These are phyloP conservation scores for Xylariaceae sp. DNA, from an alignment of 2,329 filamentous ascomycete genomes.

Conservation along the genomic window DNA sequence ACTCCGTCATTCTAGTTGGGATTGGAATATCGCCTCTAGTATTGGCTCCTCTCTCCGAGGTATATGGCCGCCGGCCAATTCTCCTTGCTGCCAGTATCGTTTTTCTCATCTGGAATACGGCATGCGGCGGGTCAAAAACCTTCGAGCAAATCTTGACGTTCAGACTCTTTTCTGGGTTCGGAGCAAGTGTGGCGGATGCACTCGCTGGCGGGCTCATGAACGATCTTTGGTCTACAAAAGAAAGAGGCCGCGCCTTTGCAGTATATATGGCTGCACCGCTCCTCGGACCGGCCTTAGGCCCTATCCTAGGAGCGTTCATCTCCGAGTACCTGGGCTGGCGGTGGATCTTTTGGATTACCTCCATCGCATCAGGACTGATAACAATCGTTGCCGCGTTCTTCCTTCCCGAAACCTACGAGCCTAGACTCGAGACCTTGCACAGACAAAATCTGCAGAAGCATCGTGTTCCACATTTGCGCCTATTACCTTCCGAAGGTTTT, in stretches of 20 bases:
- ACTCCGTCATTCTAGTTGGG: conserved; percentile 12
- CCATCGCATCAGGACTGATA: conserved; percentile 54
- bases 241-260: conserved; percentile 57
- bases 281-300: conserved; percentile 64
- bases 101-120: conserved; percentile 16
- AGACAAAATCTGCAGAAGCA: background rate
- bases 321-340: conserved; percentile 62
- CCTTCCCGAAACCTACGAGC: conserved; percentile 62
- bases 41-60: conserved; percentile 45
- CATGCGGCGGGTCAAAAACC: conserved; percentile 11
- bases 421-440: conserved; percentile 41
- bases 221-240: conserved; percentile 56
- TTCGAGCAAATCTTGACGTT: conserved; percentile 11
- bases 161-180: conserved; percentile 14
- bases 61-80: conserved; percentile 35
- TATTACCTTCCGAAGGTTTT: no score
- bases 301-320: conserved; percentile 65
- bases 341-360: conserved; percentile 67
- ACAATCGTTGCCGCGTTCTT: conserved; percentile 57
- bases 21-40: conserved; percentile 33
- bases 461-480: no score
- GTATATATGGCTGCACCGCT: conserved; percentile 61
- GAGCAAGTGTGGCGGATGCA: conserved; percentile 9
- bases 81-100: conserved; percentile 4
- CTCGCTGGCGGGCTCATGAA: conserved; percentile 13